A percentile compares a stretch with the other conserved stretches of the same genome.
These are phyloP conservation scores for Phytopythium delawarense DNA, from an alignment of 352 stramenopile species.

Conservation along the genomic window DNA sequence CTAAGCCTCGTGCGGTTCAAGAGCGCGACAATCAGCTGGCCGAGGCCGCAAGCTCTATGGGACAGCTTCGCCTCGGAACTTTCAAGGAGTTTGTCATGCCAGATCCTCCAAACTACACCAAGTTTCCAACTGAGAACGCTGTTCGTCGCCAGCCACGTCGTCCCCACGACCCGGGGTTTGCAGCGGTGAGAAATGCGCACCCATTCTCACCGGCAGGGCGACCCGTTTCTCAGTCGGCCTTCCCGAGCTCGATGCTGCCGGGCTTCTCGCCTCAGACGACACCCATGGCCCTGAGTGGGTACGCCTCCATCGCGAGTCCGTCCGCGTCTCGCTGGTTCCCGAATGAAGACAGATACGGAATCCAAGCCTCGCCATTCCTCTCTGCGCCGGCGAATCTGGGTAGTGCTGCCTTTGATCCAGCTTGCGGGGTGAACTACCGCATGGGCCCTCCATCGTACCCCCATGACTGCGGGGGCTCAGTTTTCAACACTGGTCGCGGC, in stretches of 20 bases:
- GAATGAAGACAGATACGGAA: background rate
- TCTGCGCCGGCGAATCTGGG: background rate
- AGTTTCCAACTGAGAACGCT: background rate
- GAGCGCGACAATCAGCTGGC: background rate
- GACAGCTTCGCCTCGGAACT: slow-evolving; percentile 21
- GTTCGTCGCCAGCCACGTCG: background rate
- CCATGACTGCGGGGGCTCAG: background rate
- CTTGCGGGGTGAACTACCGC: background rate
- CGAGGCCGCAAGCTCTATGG: slow-evolving; percentile 8
- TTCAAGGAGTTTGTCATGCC: slow-evolving; percentile 11
- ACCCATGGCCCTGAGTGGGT: background rate
- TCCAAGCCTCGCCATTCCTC: background rate
- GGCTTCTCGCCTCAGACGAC: background rate
- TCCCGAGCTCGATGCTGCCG: background rate
- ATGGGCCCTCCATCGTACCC: background rate
- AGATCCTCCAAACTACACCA: background rate
- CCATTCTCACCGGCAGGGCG: background rate
- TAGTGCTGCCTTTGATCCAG: background rate
- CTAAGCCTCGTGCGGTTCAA: background rate
- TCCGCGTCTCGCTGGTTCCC: slow-evolving; percentile 2
- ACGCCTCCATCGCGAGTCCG: background rate
- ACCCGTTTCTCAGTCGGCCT: background rate
- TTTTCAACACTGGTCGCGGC: background rate
- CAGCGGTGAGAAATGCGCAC: background rate
- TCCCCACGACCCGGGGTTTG: background rate